Conservation (phyloP, 176 grass and related monocot genomes). For the Hyparrhenia diplandra region DNA sequence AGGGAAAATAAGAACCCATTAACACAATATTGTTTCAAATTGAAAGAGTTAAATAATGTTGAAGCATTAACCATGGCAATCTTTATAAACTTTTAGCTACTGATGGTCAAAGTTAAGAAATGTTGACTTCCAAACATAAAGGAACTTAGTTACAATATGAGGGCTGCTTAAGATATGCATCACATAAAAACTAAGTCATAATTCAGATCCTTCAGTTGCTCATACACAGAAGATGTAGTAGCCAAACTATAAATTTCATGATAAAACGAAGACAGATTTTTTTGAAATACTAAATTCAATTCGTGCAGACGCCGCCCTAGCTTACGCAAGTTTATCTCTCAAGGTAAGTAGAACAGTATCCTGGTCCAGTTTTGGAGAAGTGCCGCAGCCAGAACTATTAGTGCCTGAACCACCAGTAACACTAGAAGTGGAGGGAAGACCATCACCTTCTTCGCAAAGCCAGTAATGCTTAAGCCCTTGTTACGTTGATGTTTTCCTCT, state of each 20-base stretch:
- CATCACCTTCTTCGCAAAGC: constrained; percentile 28
- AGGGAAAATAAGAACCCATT: background rate
- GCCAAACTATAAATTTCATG: background rate
- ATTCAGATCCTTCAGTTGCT: background rate
- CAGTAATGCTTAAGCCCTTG: constrained; percentile 44
- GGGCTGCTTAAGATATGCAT: background rate
- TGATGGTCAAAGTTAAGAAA: background rate
- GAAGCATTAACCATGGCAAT: background rate
- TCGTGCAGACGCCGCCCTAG: constrained; percentile 64
- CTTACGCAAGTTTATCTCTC: constrained; percentile 58
- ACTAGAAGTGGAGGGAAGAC: constrained; percentile 35
- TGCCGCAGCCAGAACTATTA: constrained; percentile 39
- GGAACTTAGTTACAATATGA: background rate
- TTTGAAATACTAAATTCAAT: constrained; percentile 33
- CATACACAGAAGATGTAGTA: background rate
- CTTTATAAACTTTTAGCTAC: background rate
- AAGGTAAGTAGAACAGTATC: constrained; percentile 47
- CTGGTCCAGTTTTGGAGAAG: constrained; percentile 39
- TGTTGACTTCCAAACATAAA: background rate
- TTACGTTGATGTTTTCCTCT: constrained; percentile 66
- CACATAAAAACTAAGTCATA: constrained; percentile 5
- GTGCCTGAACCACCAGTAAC: constrained; percentile 26
- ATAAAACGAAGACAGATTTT: background rate
- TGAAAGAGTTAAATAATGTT: background rate
- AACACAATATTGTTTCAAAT: background rate